Percentiles rank a stretch among this genome's conserved stretches.
phyloP scores from a whole-genome alignment of 208 protist genomes.

The Kentomonas sorsogonicus region DNA sequence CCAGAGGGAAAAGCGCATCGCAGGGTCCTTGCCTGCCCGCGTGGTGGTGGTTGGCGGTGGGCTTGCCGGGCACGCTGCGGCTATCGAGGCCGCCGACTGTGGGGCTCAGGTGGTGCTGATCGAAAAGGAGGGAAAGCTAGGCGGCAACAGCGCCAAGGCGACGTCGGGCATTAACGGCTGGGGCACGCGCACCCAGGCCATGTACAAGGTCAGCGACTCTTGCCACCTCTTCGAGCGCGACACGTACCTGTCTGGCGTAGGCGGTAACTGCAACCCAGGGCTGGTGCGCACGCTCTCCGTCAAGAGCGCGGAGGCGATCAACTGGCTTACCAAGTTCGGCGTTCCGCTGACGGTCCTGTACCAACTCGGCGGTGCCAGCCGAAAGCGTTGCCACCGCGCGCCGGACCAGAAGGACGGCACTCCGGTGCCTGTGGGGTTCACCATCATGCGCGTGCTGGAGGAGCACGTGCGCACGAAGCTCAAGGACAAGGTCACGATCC shows the following conservation, averaged over 20 bases:
- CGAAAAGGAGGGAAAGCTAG: conserved; percentile 71
- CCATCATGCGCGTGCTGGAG: conserved; percentile 70
- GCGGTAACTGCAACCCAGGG: conserved; percentile 36
- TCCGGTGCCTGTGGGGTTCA: conserved; percentile 70
- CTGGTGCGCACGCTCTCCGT: conserved; percentile 70
- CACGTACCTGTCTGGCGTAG: conserved; percentile 43
- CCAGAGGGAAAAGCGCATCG: no score
- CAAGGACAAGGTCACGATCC: conserved; percentile 35
- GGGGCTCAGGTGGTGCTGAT: conserved; percentile 72
- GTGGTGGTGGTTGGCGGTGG: conserved; percentile 66
- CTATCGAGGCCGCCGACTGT: conserved; percentile 46
- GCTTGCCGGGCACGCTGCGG: conserved; percentile 49
- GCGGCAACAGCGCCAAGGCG: conserved; percentile 93
- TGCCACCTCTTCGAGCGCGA: conserved; percentile 58
- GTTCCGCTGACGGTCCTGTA: conserved; percentile 64
- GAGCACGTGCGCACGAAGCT: conserved; percentile 55
- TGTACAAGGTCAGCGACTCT: conserved; percentile 29
- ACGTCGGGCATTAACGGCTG: conserved; percentile 91
- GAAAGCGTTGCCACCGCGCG: conserved; percentile 59
- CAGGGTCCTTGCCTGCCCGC: conserved; percentile 25
- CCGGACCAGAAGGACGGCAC: conserved; percentile 42
- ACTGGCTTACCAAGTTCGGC: conserved; percentile 62
- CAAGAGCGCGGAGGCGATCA: conserved; percentile 42
- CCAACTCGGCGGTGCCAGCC: conserved; percentile 74
- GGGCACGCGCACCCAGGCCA: conserved; percentile 62